These are phyloP conservation scores for Tubosaeta sp. DNA, from an alignment of 768 basidiomycete species.

Conservation along the genomic window DNA sequence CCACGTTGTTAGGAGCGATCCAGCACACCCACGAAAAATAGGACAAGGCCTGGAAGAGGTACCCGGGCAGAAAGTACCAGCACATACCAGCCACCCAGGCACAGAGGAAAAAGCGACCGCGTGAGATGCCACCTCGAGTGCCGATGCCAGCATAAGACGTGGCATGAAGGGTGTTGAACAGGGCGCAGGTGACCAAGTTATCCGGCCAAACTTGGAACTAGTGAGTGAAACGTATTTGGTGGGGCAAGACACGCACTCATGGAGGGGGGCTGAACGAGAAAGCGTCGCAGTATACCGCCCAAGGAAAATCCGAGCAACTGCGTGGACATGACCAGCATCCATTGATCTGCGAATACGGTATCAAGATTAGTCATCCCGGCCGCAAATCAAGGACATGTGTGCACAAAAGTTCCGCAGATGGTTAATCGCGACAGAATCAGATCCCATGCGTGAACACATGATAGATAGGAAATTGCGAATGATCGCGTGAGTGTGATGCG, in stretches of 20 bases:
- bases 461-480: not conserved
- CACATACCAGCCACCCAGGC: constrained; percentile 31
- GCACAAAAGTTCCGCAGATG: not conserved
- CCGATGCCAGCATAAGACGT: constrained; percentile 43
- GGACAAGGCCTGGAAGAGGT: constrained; percentile 61
- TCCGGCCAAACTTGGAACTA: constrained; percentile 61
- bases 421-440: not conserved
- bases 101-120: constrained; percentile 49
- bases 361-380: not conserved
- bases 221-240: not conserved
- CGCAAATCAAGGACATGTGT: not conserved
- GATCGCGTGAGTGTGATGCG: not conserved
- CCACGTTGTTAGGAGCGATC: constrained; percentile 68
- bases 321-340: constrained; percentile 66
- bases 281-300: constrained; percentile 55
- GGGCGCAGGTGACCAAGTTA: constrained; percentile 62
- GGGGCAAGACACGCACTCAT: constrained; percentile 44
- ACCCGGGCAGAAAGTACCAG: constrained; percentile 68
- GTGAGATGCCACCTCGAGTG: constrained; percentile 43
- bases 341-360: constrained; percentile 37
- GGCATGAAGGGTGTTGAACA: constrained; percentile 73
- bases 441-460: not conserved
- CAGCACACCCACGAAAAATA: constrained; percentile 60
- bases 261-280: constrained; percentile 60
- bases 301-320: constrained; percentile 65